These are phyloP conservation scores for Macrophomina phaseolina DNA, from an alignment of 2,329 filamentous ascomycete species.

Conservation along the genomic window DNA sequence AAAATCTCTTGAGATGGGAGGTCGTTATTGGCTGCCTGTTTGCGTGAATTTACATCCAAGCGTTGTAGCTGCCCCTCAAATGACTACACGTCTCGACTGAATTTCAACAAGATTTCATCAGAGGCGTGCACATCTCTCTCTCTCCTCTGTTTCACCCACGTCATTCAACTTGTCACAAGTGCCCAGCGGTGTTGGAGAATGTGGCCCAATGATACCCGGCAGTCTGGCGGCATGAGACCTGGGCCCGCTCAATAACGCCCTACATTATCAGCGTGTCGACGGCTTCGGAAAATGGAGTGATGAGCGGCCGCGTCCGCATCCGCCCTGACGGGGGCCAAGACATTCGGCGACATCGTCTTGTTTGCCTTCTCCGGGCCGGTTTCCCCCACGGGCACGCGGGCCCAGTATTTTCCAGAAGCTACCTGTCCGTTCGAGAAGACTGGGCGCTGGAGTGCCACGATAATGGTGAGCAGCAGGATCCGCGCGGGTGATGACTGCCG, in stretches of 20 bases:
- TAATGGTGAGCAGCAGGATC: not conserved
- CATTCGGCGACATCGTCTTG: not conserved
- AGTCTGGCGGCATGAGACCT: slow-evolving; percentile 13
- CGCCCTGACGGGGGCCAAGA: not conserved
- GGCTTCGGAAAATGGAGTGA: not conserved
- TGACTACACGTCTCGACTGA: not conserved
- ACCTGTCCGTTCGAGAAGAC: not conserved
- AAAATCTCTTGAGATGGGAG: not conserved
- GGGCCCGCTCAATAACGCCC: slow-evolving; percentile 15
- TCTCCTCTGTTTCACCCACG: slow-evolving; percentile 21
- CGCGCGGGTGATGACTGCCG: not conserved
- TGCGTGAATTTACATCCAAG: not conserved
- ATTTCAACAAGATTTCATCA: not conserved
- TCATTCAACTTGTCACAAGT: slow-evolving; percentile 14
- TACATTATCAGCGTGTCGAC: slow-evolving; percentile 5
- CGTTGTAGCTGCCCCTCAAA: not conserved
- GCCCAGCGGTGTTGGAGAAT: not conserved
- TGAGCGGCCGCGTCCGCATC: not conserved
- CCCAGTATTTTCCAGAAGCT: slow-evolving; percentile 2
- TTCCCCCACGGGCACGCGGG: slow-evolving; percentile 4
- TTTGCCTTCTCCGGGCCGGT: not conserved
- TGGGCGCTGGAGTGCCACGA: not conserved
- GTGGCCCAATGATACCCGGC: not conserved
- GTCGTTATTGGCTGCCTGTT: slow-evolving; percentile 16
- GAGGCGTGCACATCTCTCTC: not conserved